Evolutionary conservation across 768 basidiomycete species (phyloP), one percentile per base, ranked within the genome.

Genomic region (Pulveroboletus frians): DNA sequence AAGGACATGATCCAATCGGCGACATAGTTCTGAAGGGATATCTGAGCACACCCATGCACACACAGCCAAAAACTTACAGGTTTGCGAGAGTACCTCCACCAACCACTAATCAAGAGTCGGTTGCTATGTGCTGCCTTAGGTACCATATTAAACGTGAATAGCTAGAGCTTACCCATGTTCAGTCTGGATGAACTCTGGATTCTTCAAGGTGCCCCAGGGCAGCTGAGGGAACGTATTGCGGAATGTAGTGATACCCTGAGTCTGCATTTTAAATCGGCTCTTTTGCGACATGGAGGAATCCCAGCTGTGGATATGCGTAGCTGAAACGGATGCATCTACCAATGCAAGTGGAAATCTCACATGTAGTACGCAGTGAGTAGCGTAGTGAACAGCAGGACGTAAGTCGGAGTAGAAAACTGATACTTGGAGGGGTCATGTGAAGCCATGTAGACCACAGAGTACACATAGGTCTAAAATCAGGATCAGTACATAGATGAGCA

Each of bases 381-480:
- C 14, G 83, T 85, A 20, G 76, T 67, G 67, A 84, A 94, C 52
- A 97, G 75, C 43, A 81, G 58, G 48, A 91, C 71, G 52, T 92
- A 87, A 9, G 77, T 79, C 18, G 76, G 75, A 5, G 85, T 88
- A 5, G 91, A 84, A 76, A 93, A 97, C 34, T 75, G 80, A 73
- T 98, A 98, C 52, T 79, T 80, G 15, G 82, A 78, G 3, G 94
- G 90, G 51, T 96, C 83, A 67, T 92, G 88, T 4, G 90, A 85
- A n/a, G 90, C 87, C 90, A 99, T 97, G 75, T 93, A 97, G 44
- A 99, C 84, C 45, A 94, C 88, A 10, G 95, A 94, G 76, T 97
- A 99, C 56, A 90, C 89, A 65, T 99, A 99, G 38, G 94, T 93
- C 87, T 89, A 51, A 52, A 50, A 23, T 39, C 3, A 40, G 9